Base-by-base conservation (phyloP, 257 asterid genomes). In the Ehretia macrophylla region DNA sequence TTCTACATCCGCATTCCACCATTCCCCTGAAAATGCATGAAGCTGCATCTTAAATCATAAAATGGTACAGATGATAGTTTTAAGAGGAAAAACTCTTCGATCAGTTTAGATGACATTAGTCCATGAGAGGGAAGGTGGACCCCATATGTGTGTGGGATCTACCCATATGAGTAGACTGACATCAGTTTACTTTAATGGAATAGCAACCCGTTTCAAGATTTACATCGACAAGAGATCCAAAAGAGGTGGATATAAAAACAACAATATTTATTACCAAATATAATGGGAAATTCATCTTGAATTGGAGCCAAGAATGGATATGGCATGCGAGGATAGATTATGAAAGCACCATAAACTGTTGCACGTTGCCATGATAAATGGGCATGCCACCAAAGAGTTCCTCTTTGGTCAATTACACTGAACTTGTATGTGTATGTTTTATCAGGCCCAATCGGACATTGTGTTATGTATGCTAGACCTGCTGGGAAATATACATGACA, bases 381-480 rank as follows among this genome's bases (percentile, higher is more conserved):
- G 55, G 97, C 93, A 52, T 88, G 97, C 97, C 97, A 88, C 85
- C 84, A 77, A 8, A 88, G 82, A 0, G 95, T 88, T 20, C 95
- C 95, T 37, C 90, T 77, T 32, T 88, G 93, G 20, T 67, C 71
- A 37, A 39, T 71, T 0, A 83, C 70, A 11, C 62, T 78, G 81
- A 88, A 88, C 8, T 68, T 78, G 80, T 85, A 88, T 0, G 79
- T 80, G 48, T 81, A 88, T 8, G 38, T 65, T 56, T 70, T 69
- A 17, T 85, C 94, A 5, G 51, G 62, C 22, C 80, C 65, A 13
- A 88, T 81, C n/a, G 95, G 95, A 65, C 95, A 85, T 45, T 88
- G 96, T 1, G 95, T 85, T 59, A 88, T 58, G 65, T 83, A 85
- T 5, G 96, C 90, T 8, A n/a, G n/a, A n/a, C n/a, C n/a, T n/a